These are phyloP conservation scores for Linnemannia hyalina DNA, from an alignment of 192 early-diverging fungal species.

Conservation along the genomic window DNA sequence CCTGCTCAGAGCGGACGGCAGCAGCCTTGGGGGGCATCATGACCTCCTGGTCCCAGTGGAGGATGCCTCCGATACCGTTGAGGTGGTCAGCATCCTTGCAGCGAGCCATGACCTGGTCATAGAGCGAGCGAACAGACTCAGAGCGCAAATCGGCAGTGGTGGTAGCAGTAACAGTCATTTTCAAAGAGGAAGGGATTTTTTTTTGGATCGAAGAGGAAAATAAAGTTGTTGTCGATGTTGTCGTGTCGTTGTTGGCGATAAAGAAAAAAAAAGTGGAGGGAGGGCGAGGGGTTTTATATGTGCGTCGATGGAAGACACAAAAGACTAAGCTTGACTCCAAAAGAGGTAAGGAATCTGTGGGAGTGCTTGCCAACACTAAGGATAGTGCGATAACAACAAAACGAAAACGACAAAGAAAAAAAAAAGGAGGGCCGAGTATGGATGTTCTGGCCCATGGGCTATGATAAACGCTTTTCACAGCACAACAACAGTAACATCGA, in stretches of 20 bases:
- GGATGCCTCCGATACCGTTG: constrained; percentile 23
- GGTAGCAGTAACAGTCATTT: constrained; percentile 48
- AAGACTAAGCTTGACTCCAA: not conserved
- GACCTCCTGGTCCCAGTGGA: constrained; percentile 57
- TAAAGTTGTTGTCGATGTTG: not conserved
- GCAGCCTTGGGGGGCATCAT: constrained; percentile 57
- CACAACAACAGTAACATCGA: no score
- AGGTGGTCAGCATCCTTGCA: constrained; percentile 32
- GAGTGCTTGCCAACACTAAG: not conserved
- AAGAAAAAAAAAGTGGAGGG: not conserved
- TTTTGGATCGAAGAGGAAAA: no score
- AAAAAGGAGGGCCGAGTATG: no score
- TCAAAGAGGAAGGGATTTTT: no score
- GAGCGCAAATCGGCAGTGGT: constrained; percentile 39
- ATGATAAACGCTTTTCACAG: no score
- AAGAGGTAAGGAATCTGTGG: not conserved
- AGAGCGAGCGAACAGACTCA: constrained; percentile 48
- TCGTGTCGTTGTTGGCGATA: not conserved
- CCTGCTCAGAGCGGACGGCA: constrained; percentile 31
- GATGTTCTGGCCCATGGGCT: no score
- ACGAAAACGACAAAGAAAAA: no score
- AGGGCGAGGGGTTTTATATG: not conserved
- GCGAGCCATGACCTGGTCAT: constrained; percentile 34
- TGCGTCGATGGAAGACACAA: not conserved
- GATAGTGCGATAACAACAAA: no score